These are phyloP conservation scores for Albugo laibachii DNA, from an alignment of 352 stramenopile species.

Conservation along the genomic window DNA sequence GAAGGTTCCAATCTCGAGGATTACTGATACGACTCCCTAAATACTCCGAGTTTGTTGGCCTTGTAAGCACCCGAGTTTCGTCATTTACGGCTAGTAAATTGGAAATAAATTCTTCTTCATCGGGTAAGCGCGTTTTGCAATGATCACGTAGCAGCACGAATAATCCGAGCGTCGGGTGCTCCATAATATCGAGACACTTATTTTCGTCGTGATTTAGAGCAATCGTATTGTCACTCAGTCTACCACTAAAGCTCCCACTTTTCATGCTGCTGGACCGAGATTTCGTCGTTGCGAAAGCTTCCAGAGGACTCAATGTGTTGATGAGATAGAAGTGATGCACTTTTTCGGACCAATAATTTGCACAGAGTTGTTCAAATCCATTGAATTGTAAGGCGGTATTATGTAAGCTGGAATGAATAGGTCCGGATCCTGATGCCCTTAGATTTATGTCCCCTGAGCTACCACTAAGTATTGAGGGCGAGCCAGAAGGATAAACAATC, in stretches of 20 bases:
- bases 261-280: neutral
- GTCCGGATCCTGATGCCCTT: too few relatives aligned
- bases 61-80: slow-evolving; percentile 19
- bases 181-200: slow-evolving; percentile 45
- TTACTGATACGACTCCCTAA: slow-evolving; percentile 15
- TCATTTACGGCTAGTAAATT: slow-evolving; percentile 64
- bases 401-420: too few relatives aligned
- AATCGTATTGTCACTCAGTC: slow-evolving; percentile 1
- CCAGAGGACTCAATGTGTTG: slow-evolving; percentile 35
- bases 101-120: slow-evolving; percentile 60
- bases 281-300: slow-evolving; percentile 3
- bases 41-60: slow-evolving; percentile 41
- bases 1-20: slow-evolving; percentile 50
- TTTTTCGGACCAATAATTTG: slow-evolving; percentile 77
- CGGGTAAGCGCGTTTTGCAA: slow-evolving; percentile 32
- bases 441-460: too few relatives aligned
- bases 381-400: slow-evolving; percentile 10
- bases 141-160: slow-evolving; percentile 52
- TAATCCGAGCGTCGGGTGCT: slow-evolving; percentile 50
- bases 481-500: too few relatives aligned
- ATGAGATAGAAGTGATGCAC: slow-evolving; percentile 63
- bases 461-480: neutral
- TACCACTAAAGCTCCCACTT: neutral
- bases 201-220: slow-evolving; percentile 3
- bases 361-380: slow-evolving; percentile 59